A percentile compares a stretch with the other conserved stretches of the same genome.
These are phyloP conservation scores for Leccinum subspadiceum DNA, from an alignment of 1,284 basidiomycete genomes.

Conservation along the genomic window DNA sequence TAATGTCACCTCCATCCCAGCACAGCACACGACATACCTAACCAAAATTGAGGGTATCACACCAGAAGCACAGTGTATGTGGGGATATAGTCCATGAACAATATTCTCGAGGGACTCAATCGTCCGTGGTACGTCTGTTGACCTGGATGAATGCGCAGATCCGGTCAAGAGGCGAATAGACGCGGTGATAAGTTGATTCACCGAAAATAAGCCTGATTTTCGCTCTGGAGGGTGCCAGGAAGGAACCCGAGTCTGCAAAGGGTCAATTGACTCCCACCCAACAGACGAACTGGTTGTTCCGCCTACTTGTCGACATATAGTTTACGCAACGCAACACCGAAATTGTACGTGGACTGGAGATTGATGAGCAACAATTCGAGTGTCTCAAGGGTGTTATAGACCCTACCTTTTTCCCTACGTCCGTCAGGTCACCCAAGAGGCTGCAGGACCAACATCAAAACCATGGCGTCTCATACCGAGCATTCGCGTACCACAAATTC, in stretches of 20 bases:
- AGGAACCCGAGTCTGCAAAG: conserved; percentile 59
- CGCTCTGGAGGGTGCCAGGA: conserved; percentile 49
- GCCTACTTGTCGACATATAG: conserved; percentile 71
- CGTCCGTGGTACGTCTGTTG: conserved; percentile 76
- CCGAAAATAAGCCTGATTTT: conserved; percentile 63
- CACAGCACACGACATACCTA: conserved; percentile 39
- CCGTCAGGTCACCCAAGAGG: conserved; percentile 77
- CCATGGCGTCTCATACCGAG: not conserved
- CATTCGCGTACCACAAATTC: conserved; percentile 61
- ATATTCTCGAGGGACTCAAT: conserved; percentile 77
- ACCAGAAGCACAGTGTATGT: conserved; percentile 43
- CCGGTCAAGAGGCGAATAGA: not conserved
- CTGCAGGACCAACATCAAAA: conserved; percentile 35
- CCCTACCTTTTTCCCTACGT: conserved; percentile 64
- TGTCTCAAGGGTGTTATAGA: conserved; percentile 3
- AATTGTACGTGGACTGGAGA: conserved; percentile 62
- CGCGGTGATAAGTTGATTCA: conserved; percentile 20
- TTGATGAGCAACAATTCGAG: conserved; percentile 6
- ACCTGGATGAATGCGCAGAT: conserved; percentile 29
- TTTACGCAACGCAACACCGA: conserved; percentile 58
- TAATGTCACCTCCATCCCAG: not conserved
- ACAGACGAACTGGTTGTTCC: not conserved
- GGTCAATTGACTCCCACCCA: not conserved
- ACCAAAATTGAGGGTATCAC: conserved; percentile 54
- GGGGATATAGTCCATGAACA: conserved; percentile 69